Evolutionary conservation across 805 yeast species (phyloP).

Genomic region (Clavispora phyllophila): DNA sequence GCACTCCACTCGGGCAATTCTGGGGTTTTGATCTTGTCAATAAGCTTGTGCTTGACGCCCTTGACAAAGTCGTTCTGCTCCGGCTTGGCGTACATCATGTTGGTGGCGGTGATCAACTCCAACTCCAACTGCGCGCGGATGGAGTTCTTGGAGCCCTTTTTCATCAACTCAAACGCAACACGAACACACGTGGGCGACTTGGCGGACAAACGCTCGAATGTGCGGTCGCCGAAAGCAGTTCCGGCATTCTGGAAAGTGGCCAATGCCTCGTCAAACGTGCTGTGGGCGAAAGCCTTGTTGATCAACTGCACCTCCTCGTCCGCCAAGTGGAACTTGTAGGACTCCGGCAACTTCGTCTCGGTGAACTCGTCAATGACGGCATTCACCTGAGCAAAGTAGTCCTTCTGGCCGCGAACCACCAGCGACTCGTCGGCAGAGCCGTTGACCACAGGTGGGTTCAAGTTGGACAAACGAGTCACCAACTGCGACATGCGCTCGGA

Average conservation of each 20-base stretch:
- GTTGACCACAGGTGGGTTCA: conserved; percentile 41
- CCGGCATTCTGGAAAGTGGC: conserved; percentile 48
- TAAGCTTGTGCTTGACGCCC: conserved; percentile 59
- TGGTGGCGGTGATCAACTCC: conserved; percentile 74
- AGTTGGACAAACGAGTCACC: conserved; percentile 57
- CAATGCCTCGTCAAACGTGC: conserved; percentile 52
- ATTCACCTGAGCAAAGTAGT: conserved; percentile 56
- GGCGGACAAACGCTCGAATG: conserved; percentile 49
- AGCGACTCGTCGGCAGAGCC: conserved; percentile 20
- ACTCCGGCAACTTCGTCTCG: conserved; percentile 54
- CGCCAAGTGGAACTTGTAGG: conserved; percentile 54
- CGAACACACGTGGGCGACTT: conserved; percentile 80
- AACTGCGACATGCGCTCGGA: conserved; percentile 58
- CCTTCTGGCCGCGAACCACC: conserved; percentile 22
- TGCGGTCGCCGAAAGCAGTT: conserved; percentile 59
- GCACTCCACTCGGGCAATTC: conserved; percentile 41
- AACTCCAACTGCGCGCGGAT: conserved; percentile 62
- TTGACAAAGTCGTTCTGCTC: conserved; percentile 56
- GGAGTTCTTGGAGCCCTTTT: conserved; percentile 52
- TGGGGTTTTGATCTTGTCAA: conserved; percentile 57
- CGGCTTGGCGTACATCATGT: conserved; percentile 54
- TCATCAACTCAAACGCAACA: conserved; percentile 63
- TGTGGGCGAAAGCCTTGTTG: conserved; percentile 59
- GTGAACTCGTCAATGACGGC: conserved; percentile 75
- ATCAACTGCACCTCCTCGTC: conserved; percentile 56